These are phyloP conservation scores for Erodium trifolium DNA, from an alignment of 441 rosid species.

Conservation along the genomic window DNA sequence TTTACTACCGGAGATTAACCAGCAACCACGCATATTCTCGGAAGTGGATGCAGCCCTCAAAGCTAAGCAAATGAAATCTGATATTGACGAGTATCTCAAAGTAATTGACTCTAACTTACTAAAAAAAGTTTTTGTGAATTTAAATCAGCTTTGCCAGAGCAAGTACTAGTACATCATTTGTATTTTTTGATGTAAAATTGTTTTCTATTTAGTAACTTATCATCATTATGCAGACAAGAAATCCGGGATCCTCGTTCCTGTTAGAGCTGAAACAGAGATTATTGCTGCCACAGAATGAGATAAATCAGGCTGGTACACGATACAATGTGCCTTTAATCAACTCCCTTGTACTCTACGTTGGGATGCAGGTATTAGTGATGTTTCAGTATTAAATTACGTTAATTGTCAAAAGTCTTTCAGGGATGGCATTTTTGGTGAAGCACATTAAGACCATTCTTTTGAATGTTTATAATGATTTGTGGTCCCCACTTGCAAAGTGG, in stretches of 20 bases:
- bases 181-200: not conserved
- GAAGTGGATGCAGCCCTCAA: slow-evolving; percentile 27
- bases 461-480: no score
- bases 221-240: slow-evolving; percentile 13
- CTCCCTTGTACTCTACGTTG: slow-evolving; percentile 24
- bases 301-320: slow-evolving; percentile 22
- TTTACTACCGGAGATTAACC: slow-evolving; percentile 21
- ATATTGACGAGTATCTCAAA: slow-evolving; percentile 28
- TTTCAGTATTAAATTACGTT: no score
- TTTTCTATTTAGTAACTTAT: not conserved
- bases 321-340: slow-evolving; percentile 26
- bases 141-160: not conserved
- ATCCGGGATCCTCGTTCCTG: slow-evolving; percentile 21
- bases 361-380: slow-evolving; percentile 21
- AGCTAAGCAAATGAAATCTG: slow-evolving; percentile 26
- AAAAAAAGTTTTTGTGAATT: not conserved
- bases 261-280: slow-evolving; percentile 22
- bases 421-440: no score
- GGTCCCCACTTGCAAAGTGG: no score
- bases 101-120: slow-evolving; percentile 10
- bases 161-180: not conserved
- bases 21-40: slow-evolving; percentile 20
- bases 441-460: no score
- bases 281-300: slow-evolving; percentile 21
- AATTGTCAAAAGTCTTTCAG: no score